These are phyloP conservation scores for Ophiostoma ulmi DNA, from an alignment of 2,329 filamentous ascomycete genomes.

Conservation along the genomic window DNA sequence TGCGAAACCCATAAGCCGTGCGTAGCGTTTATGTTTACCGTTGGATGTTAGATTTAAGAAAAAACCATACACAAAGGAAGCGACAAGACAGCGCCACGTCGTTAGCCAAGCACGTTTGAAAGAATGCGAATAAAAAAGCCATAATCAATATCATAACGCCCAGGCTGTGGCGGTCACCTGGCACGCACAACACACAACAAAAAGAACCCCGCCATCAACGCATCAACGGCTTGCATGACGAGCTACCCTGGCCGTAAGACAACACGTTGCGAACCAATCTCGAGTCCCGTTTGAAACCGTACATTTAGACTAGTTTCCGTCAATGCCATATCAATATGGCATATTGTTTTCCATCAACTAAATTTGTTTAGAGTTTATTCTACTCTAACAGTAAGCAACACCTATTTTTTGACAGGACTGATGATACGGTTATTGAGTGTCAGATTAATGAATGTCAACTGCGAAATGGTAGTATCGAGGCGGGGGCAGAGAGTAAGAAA, in stretches of 20 bases:
- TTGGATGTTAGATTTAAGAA: background rate
- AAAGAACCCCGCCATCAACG: background rate
- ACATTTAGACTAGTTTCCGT: background rate
- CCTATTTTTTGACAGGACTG: no score
- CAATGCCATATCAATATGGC: background rate
- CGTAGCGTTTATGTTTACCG: background rate
- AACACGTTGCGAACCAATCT: background rate
- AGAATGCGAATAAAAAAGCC: background rate
- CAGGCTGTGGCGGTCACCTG: slow-evolving; percentile 2
- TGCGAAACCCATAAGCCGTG: background rate
- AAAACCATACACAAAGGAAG: background rate
- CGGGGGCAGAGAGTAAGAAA: background rate
- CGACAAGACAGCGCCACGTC: background rate
- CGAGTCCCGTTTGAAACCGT: background rate
- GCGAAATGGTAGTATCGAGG: background rate
- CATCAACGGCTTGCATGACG: slow-evolving; percentile 6
- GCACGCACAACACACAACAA: slow-evolving; percentile 14
- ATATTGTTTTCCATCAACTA: background rate
- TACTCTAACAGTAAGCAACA: background rate
- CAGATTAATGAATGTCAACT: no score
- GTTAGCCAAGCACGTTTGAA: background rate
- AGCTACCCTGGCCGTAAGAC: background rate
- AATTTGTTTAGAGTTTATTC: background rate
- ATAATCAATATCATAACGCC: background rate
- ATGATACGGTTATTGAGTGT: no score